Evolutionary conservation across 23 red algal genomes (phyloP).

Genomic region (Agarophyton chilense): DNA sequence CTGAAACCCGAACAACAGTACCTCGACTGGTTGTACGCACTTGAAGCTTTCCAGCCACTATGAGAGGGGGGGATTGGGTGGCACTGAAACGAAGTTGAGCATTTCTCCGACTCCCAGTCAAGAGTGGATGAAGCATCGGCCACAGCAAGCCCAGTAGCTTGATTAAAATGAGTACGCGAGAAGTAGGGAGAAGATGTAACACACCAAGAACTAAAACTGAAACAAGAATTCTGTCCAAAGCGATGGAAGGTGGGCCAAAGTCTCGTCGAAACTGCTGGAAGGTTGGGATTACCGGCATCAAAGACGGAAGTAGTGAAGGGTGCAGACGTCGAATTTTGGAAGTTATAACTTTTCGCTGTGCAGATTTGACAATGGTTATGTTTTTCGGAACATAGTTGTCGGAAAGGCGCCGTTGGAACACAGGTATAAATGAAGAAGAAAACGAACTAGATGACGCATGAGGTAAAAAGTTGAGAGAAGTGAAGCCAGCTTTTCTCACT

Average conservation of each 20-base stretch:
- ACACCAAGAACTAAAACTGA: neutral
- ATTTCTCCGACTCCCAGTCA: slow-evolving; percentile 3
- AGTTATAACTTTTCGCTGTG: neutral
- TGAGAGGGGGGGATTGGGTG: neutral
- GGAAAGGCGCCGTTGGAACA: neutral
- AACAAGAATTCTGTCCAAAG: neutral
- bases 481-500: neutral
- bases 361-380: neutral
- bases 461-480: neutral
- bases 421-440: neutral
- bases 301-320: neutral
- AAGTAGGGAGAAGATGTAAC: neutral
- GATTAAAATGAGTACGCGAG: neutral
- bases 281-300: neutral
- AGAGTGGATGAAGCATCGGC: slow-evolving; percentile 2
- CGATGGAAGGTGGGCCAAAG: neutral
- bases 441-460: neutral
- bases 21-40: neutral
- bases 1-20: slow-evolving; percentile 9
- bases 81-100: slow-evolving; percentile 15
- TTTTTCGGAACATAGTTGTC: neutral
- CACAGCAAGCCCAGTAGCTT: neutral
- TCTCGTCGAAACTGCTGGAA: neutral
- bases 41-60: slow-evolving; percentile 1
- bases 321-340: neutral